Evolutionary conservation across 1,139 yeast species (phyloP).

Genomic region (Spencermartinsiella ligniputridi): DNA sequence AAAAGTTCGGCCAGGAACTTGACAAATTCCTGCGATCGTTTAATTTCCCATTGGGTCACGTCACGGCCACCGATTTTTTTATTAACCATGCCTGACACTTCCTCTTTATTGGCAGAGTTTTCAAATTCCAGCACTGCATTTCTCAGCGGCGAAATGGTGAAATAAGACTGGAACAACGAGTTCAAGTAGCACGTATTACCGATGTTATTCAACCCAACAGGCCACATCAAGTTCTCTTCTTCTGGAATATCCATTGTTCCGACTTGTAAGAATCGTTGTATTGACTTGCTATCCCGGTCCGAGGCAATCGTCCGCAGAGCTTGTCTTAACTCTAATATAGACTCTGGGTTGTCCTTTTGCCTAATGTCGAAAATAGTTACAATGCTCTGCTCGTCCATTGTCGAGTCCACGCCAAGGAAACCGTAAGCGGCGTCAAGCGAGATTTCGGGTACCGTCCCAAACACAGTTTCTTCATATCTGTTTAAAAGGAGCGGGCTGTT

Average conservation of each 20-base stretch:
- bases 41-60: slow-evolving; percentile 68
- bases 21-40: slow-evolving; percentile 76
- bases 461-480: slow-evolving; percentile 22
- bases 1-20: slow-evolving; percentile 67
- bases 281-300: slow-evolving; percentile 24
- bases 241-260: slow-evolving; percentile 20
- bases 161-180: slow-evolving; percentile 83
- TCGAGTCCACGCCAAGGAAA: slow-evolving; percentile 32
- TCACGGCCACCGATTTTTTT: slow-evolving; percentile 79
- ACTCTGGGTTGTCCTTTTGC: slow-evolving; percentile 29
- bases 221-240: slow-evolving; percentile 38
- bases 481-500: slow-evolving; percentile 41
- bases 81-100: slow-evolving; percentile 19
- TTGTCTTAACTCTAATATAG: slow-evolving; percentile 30
- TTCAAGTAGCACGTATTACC: slow-evolving; percentile 95
- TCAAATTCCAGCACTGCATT: slow-evolving; percentile 57
- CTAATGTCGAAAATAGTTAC: slow-evolving; percentile 31
- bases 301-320: slow-evolving; percentile 34
- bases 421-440: slow-evolving; percentile 56
- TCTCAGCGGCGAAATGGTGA: slow-evolving; percentile 77
- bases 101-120: slow-evolving; percentile 29
- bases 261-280: slow-evolving; percentile 25
- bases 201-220: slow-evolving; percentile 87
- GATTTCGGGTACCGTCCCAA: slow-evolving; percentile 32
- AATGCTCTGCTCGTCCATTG: slow-evolving; percentile 28